A percentile compares a stretch with the other conserved stretches of the same genome.
Evolutionary conservation across 2,329 filamentous ascomycete genomes (phyloP).

Genomic region (Neonectria ditissima): DNA sequence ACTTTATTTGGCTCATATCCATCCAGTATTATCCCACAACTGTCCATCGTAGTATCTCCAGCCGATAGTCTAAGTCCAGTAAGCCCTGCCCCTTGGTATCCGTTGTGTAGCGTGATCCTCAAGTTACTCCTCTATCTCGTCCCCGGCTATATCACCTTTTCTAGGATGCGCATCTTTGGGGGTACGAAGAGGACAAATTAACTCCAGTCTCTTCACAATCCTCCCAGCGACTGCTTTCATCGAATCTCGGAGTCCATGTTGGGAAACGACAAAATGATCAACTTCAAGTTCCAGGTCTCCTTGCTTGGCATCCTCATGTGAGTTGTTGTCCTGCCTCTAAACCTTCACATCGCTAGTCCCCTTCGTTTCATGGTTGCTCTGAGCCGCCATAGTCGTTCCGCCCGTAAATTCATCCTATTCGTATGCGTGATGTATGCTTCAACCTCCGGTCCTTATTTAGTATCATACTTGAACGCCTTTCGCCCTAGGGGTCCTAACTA

Average conservation of each 20-base stretch:
- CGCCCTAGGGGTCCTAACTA: constrained; percentile 56
- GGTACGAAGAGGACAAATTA: not conserved
- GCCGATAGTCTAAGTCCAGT: not conserved
- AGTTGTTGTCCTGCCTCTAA: constrained; percentile 2
- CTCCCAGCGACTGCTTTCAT: not conserved
- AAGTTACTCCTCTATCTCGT: not conserved
- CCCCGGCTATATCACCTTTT: not conserved
- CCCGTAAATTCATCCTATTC: constrained; percentile 52
- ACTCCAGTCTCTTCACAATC: not conserved
- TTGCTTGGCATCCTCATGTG: constrained; percentile 11
- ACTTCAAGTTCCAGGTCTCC: not conserved
- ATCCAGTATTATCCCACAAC: not conserved
- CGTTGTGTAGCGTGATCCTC: constrained; percentile 8
- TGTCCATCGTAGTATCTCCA: not conserved
- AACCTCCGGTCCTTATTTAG: not conserved
- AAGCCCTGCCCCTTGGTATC: not conserved
- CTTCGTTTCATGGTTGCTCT: constrained; percentile 46
- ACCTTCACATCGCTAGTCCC: constrained; percentile 4
- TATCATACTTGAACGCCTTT: constrained; percentile 54
- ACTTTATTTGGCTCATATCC: not conserved
- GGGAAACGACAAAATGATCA: not conserved
- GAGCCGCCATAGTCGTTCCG: constrained; percentile 51
- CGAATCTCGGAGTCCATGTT: not conserved
- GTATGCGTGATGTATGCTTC: not conserved
- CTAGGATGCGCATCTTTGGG: not conserved